These are phyloP conservation scores for Carex myosuroides DNA, from an alignment of 176 grass and related monocot species.

Conservation along the genomic window DNA sequence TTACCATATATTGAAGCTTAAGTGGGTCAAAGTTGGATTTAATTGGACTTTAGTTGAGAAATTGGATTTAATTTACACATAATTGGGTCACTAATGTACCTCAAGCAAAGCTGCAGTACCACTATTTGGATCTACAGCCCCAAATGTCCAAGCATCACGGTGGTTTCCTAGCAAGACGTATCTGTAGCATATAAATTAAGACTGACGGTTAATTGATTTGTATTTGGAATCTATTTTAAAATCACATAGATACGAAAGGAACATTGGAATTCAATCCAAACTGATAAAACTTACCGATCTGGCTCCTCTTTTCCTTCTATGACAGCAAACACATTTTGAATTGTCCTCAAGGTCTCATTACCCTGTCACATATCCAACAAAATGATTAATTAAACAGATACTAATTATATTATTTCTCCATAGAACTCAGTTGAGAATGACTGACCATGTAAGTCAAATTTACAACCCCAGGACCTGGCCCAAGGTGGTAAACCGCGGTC, in stretches of 20 bases:
- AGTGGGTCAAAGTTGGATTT: neutral
- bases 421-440: neutral
- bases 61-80: neutral
- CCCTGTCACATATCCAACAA: slow-evolving; percentile 30
- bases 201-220: neutral
- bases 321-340: slow-evolving; percentile 82
- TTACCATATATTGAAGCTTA: neutral
- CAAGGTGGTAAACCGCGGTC: slow-evolving; percentile 41
- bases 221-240: neutral
- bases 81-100: slow-evolving; percentile 24
- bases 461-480: slow-evolving; percentile 62
- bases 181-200: slow-evolving; percentile 14
- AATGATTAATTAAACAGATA: neutral
- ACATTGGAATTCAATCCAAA: neutral
- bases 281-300: slow-evolving; percentile 42
- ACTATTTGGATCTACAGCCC: slow-evolving; percentile 74
- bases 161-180: slow-evolving; percentile 92
- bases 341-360: slow-evolving; percentile 71
- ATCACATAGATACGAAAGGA: neutral
- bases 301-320: slow-evolving; percentile 91
- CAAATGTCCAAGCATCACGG: slow-evolving; percentile 96
- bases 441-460: slow-evolving; percentile 61
- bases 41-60: neutral
- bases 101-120: slow-evolving; percentile 84
- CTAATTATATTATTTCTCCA: neutral